Percentiles rank a stretch among this genome's conserved stretches.
Evolutionary conservation across 2,329 filamentous ascomycete species (phyloP).

Genomic region (Juglanconis oblonga): DNA sequence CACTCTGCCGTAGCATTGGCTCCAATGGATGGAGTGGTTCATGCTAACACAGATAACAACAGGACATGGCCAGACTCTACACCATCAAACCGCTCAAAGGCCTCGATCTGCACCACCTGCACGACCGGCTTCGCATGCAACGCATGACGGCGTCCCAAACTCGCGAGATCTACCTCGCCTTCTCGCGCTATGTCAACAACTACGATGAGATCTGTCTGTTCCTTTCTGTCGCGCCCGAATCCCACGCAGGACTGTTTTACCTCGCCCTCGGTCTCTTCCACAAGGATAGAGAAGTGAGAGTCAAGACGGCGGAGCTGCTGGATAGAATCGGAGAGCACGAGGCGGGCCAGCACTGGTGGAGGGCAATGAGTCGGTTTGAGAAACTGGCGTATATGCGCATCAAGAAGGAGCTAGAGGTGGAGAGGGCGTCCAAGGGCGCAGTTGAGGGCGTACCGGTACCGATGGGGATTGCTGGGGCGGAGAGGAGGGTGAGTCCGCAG

Average conservation of each 20-base stretch:
- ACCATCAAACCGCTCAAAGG: conserved; percentile 67
- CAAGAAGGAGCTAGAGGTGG: conserved; percentile 61
- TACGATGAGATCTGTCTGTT: conserved; percentile 86
- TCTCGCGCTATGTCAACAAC: conserved; percentile 70
- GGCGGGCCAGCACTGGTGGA: conserved; percentile 92
- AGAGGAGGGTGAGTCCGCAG: conserved; percentile 17
- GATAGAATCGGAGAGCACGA: conserved; percentile 83
- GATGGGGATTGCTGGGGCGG: conserved; percentile 17
- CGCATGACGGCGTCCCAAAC: conserved; percentile 74
- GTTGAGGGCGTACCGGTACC: conserved; percentile 36
- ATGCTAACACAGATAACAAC: conserved; percentile 27
- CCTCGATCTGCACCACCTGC: conserved; percentile 87
- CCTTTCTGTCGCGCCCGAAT: conserved; percentile 78
- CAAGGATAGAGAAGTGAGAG: conserved; percentile 74
- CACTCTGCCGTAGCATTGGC: conserved; percentile 28
- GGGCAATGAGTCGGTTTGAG: conserved; percentile 78
- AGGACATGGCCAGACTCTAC: conserved; percentile 66
- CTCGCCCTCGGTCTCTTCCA: conserved; percentile 89
- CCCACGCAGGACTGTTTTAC: conserved; percentile 86
- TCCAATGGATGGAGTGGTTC: background rate
- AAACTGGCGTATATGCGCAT: conserved; percentile 82
- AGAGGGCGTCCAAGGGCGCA: conserved; percentile 44
- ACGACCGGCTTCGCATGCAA: conserved; percentile 83
- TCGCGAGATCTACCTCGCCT: conserved; percentile 79
- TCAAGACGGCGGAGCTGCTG: conserved; percentile 74